phyloP scores from a whole-genome alignment of 352 stramenopile species.

The Pythium inflatum region DNA sequence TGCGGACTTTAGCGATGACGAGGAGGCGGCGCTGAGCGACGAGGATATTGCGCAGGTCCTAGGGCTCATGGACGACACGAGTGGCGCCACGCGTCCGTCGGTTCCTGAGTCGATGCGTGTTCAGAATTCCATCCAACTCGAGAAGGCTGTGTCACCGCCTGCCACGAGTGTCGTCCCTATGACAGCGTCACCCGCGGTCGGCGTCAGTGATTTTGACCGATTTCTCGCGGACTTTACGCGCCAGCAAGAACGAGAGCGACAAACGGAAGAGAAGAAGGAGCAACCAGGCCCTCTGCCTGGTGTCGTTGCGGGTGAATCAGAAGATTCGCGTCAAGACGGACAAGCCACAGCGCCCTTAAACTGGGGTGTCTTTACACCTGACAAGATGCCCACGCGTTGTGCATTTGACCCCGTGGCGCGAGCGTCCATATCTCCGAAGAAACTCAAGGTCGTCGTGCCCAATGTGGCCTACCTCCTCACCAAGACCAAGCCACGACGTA shows the following conservation, averaged over 20 bases:
- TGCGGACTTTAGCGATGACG: slow-evolving; percentile 39
- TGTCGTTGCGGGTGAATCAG: too few species aligned
- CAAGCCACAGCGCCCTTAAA: not conserved
- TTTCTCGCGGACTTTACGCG: slow-evolving; percentile 30
- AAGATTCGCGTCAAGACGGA: too few species aligned
- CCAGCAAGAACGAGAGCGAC: slow-evolving; percentile 14
- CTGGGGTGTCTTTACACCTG: slow-evolving; percentile 57
- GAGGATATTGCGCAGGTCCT: slow-evolving; percentile 47
- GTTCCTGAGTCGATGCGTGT: too few species aligned
- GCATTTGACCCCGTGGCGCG: slow-evolving; percentile 5
- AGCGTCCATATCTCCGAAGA: slow-evolving; percentile 4
- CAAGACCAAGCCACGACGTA: slow-evolving; percentile 20
- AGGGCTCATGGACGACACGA: slow-evolving; percentile 47
- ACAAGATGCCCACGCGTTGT: slow-evolving; percentile 50
- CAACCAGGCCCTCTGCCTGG: too few species aligned
- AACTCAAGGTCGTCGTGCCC: slow-evolving; percentile 19
- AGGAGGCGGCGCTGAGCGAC: slow-evolving; percentile 39
- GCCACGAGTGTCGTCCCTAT: too few species aligned
- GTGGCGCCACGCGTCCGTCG: too few species aligned
- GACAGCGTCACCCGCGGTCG: too few species aligned
- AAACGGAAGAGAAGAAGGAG: too few species aligned
- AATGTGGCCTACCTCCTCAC: slow-evolving; percentile 23
- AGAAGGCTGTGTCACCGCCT: too few species aligned
- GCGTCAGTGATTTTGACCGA: slow-evolving; percentile 22
- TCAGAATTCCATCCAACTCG: too few species aligned